A percentile compares a stretch with the other conserved stretches of the same genome.
phyloP scores from a whole-genome alignment of 139 green algal species.

The Diplosphaera chodatii region DNA sequence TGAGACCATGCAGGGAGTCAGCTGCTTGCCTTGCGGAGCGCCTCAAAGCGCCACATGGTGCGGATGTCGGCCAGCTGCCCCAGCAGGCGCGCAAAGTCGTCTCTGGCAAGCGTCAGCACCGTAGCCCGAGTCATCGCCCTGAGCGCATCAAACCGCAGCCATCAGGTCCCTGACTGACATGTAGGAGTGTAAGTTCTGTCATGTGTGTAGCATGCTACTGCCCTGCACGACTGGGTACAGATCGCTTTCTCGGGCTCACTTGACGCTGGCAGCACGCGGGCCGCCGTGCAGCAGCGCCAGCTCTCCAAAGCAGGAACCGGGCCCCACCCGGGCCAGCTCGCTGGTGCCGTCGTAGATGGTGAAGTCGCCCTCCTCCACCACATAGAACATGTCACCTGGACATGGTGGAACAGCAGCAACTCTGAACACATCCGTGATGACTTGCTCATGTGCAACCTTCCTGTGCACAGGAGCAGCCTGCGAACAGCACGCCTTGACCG shows the following conservation, averaged over 20 bases:
- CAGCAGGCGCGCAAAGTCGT: slow-evolving; percentile 62
- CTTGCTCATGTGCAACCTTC: too few species aligned
- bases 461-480: too few species aligned
- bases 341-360: slow-evolving; percentile 48
- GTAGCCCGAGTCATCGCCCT: slow-evolving; percentile 18
- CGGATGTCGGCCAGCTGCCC: slow-evolving; percentile 64
- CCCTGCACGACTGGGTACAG: too few species aligned
- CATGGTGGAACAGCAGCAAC: slow-evolving; percentile 12
- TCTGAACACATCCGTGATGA: too few species aligned
- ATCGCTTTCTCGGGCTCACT: too few species aligned
- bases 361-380: slow-evolving; percentile 76
- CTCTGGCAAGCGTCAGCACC: slow-evolving; percentile 53
- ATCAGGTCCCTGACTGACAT: too few species aligned
- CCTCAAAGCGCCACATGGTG: slow-evolving; percentile 81
- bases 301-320: slow-evolving; percentile 87
- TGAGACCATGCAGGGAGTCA: too few species aligned
- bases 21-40: slow-evolving; percentile 53
- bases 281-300: slow-evolving; percentile 70
- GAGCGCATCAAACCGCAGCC: too few species aligned
- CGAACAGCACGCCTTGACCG: too few species aligned
- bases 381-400: slow-evolving; percentile 75
- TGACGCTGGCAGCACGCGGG: slow-evolving; percentile 34
- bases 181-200: too few species aligned
- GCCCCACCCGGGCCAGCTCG: slow-evolving; percentile 52
- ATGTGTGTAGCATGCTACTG: too few species aligned